A percentile compares a stretch with the other conserved stretches of the same genome.
Conservation (phyloP, 306 rosid genomes). For the Prunus armeniaca region DNA sequence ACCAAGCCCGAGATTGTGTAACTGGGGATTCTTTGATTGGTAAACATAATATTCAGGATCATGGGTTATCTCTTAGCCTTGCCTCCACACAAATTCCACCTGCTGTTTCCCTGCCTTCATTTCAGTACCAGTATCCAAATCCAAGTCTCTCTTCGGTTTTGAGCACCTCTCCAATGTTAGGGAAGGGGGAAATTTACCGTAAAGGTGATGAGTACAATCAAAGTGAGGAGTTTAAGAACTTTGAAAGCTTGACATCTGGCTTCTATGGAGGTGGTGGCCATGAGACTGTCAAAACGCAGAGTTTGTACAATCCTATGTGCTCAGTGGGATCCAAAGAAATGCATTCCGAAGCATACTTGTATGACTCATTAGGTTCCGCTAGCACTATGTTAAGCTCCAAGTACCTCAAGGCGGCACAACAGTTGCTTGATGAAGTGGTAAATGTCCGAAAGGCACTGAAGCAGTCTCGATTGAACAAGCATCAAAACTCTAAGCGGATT, state of each 20-base stretch:
- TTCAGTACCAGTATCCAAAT: conserved; percentile 51
- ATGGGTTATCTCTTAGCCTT: conserved; percentile 84
- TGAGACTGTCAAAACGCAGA: conserved; percentile 42
- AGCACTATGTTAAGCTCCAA: conserved; percentile 39
- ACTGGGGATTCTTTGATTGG: conserved; percentile 29
- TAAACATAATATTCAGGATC: conserved; percentile 58
- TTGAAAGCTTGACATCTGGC: conserved; percentile 47
- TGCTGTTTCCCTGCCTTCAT: conserved; percentile 43
- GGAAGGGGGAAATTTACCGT: conserved; percentile 1
- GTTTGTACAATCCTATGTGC: conserved; percentile 40
- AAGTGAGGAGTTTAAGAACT: conserved; percentile 36
- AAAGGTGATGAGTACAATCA: conserved; percentile 35
- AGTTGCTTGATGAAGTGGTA: conserved; percentile 80
- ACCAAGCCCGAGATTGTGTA: conserved; percentile 34
- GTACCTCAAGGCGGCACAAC: conserved; percentile 72
- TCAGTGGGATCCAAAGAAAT: conserved; percentile 37
- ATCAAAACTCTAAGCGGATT: conserved; percentile 34
- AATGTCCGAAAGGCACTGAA: conserved; percentile 68
- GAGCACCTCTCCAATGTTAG: conserved; percentile 33
- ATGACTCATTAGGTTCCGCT: conserved; percentile 33
- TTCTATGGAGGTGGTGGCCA: conserved; percentile 35
- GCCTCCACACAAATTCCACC: conserved; percentile 50
- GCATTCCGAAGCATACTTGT: conserved; percentile 30
- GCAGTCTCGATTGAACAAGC: conserved; percentile 51
- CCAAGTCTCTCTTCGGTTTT: conserved; percentile 42